A percentile compares a stretch with the other conserved stretches of the same genome.
Evolutionary conservation across 2,329 filamentous ascomycete genomes (phyloP).

Genomic region (Diplodia sapinea): DNA sequence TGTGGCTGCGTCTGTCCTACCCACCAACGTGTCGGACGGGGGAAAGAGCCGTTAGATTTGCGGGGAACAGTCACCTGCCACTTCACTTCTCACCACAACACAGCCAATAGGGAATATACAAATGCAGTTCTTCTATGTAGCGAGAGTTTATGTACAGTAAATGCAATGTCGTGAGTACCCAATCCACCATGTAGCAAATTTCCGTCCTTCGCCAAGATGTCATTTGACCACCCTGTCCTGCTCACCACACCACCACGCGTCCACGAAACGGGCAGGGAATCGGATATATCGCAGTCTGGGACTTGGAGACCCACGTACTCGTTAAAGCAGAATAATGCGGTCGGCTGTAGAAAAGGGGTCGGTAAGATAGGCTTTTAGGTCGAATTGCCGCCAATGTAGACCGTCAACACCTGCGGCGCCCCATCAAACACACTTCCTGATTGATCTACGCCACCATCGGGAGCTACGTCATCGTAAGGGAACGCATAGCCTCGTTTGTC

Average conservation of each 20-base stretch:
- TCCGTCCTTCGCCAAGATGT: not conserved
- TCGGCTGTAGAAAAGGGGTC: not conserved
- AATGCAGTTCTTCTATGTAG: constrained; percentile 1
- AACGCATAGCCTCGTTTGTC: constrained; percentile 69
- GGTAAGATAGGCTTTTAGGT: not conserved
- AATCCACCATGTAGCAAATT: constrained; percentile 6
- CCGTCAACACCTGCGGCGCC: constrained; percentile 53
- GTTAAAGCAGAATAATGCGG: not conserved
- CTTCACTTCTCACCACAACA: not conserved
- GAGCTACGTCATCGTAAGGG: constrained; percentile 69
- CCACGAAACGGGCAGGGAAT: not conserved
- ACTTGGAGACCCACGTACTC: not conserved
- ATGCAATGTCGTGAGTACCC: not conserved
- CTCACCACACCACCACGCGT: not conserved
- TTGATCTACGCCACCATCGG: constrained; percentile 61
- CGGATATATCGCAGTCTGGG: not conserved
- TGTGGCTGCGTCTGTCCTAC: not conserved
- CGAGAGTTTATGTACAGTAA: constrained; percentile 4
- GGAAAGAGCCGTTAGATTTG: not conserved
- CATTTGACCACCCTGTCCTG: not conserved
- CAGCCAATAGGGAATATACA: not conserved
- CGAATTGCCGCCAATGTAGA: constrained; percentile 53
- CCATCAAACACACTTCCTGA: constrained; percentile 56
- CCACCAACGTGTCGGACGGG: not conserved
- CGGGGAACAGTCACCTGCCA: constrained; percentile 8